phyloP scores from a whole-genome alignment of 2,329 filamentous ascomycete genomes.

The Ceratocystis cacaofunesta region DNA sequence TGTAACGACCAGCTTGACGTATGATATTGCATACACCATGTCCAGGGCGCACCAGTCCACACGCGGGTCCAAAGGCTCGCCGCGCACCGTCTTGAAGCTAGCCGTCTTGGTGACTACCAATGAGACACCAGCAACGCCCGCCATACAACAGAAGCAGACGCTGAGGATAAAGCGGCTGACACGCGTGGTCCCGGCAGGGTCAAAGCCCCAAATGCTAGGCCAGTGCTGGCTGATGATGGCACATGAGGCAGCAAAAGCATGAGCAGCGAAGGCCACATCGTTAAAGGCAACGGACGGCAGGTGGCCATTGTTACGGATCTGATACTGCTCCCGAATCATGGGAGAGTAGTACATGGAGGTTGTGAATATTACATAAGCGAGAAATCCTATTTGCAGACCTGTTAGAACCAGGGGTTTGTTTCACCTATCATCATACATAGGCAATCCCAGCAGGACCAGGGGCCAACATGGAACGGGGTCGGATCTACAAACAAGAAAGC shows the following conservation, averaged over 20 bases:
- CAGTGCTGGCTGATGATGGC: slow-evolving; percentile 69
- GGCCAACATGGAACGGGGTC: not conserved
- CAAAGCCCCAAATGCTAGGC: slow-evolving; percentile 64
- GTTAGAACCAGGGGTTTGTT: not conserved
- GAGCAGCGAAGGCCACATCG: slow-evolving; percentile 74
- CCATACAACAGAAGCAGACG: slow-evolving; percentile 53
- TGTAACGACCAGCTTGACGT: slow-evolving; percentile 79
- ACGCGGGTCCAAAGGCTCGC: slow-evolving; percentile 23
- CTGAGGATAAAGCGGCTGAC: slow-evolving; percentile 48
- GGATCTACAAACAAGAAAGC: not conserved
- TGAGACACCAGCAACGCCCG: slow-evolving; percentile 40
- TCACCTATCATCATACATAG: not conserved
- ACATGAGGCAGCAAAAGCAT: slow-evolving; percentile 58
- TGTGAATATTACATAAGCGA: slow-evolving; percentile 63
- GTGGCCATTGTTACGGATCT: slow-evolving; percentile 56
- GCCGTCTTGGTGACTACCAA: slow-evolving; percentile 30
- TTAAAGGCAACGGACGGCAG: slow-evolving; percentile 78
- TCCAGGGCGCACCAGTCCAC: slow-evolving; percentile 47
- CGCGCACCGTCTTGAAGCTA: slow-evolving; percentile 19
- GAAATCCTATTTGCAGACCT: slow-evolving; percentile 39
- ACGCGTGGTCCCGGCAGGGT: slow-evolving; percentile 40
- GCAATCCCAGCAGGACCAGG: not conserved
- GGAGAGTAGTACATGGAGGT: slow-evolving; percentile 64
- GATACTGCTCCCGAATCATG: slow-evolving; percentile 67
- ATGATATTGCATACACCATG: slow-evolving; percentile 55